Percentiles rank a stretch among this genome's conserved stretches.
Conservation (phyloP, 768 basidiomycete genomes). For the Auricularia heimuer region DNA sequence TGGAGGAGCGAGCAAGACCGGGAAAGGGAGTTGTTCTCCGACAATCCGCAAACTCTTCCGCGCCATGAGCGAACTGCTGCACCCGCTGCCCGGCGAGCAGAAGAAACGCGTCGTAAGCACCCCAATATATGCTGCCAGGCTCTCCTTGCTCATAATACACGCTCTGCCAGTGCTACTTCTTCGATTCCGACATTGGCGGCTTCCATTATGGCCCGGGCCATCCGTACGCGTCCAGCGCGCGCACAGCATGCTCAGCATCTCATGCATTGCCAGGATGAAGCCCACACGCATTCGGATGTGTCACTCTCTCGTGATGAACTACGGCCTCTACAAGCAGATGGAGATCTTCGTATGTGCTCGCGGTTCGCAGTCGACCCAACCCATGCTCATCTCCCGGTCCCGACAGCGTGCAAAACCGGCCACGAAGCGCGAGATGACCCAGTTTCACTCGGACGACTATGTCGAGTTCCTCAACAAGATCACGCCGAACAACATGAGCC, state of each 20-base stretch:
- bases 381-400: not conserved
- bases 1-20: too few species aligned
- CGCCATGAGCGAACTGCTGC: conserved; percentile 34
- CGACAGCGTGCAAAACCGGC: conserved; percentile 93
- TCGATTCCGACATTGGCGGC: conserved; percentile 97
- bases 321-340: conserved; percentile 99
- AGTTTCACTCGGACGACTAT: conserved; percentile 99
- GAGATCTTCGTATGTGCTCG: conserved; percentile 84
- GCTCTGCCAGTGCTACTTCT: conserved; percentile 82
- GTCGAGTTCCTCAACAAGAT: conserved; percentile 93
- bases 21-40: too few species aligned
- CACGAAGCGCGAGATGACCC: conserved; percentile 98
- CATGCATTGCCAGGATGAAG: conserved; percentile 59
- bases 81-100: conserved; percentile 62
- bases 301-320: conserved; percentile 99
- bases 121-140: conserved; percentile 3
- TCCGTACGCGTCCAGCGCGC: conserved; percentile 43
- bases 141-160: conserved; percentile 4
- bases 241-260: conserved; percentile 11
- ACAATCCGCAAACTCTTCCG: too few species aligned
- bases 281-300: conserved; percentile 99
- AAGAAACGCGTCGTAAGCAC: conserved; percentile 80
- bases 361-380: not conserved
- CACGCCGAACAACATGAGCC: conserved; percentile 90
- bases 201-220: conserved; percentile 99